Base-by-base conservation (phyloP, 768 basidiomycete genomes). In the Tulasnella sp. region DNA sequence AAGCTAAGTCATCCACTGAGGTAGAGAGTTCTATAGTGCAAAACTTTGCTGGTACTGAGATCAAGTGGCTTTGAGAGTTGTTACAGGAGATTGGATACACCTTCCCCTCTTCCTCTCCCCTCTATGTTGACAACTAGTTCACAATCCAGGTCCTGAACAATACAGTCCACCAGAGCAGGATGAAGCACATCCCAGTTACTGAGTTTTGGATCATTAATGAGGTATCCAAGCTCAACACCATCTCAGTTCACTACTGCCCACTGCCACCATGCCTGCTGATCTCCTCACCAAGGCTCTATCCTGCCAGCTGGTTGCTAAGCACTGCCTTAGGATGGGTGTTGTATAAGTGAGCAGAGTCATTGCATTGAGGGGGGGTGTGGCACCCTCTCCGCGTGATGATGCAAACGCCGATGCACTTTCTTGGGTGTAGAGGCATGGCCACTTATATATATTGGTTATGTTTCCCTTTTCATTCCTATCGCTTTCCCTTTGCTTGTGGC, bases 1-100 rank as follows among this genome's bases (percentile, higher is more conserved):
- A 81, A n/a, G n/a, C 85, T 0, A 78, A 83, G 7, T 83, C 81
- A 14, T 81, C 81, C 22, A 81, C 81, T 22, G 80, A 83, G 74
- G 81, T 81, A 0, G 81, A 0, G 81, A 83, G 78, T 81, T 79
- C 67, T 77, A 83, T 42, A 79, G 78, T 12, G 76, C 76, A 22
- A 31, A n/a, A n/a, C n/a, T n/a, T n/a, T n/a, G n/a, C n/a, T n/a
- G n/a, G n/a, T n/a, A n/a, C n/a, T n/a, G n/a, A n/a, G n/a, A n/a
- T n/a, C n/a, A n/a, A n/a, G n/a, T n/a, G n/a, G n/a, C n/a, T n/a
- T n/a, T n/a, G n/a, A n/a, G n/a, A n/a, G n/a, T n/a, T n/a, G n/a
- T n/a, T n/a, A n/a, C n/a, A n/a, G 29, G 80, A 78, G 76, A 34
- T 78, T 71, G 38, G 77, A 25, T 64, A 78, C 31, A 36, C 22